phyloP scores from a whole-genome alignment of 164 flowering plant species.

The Annona cherimola region DNA sequence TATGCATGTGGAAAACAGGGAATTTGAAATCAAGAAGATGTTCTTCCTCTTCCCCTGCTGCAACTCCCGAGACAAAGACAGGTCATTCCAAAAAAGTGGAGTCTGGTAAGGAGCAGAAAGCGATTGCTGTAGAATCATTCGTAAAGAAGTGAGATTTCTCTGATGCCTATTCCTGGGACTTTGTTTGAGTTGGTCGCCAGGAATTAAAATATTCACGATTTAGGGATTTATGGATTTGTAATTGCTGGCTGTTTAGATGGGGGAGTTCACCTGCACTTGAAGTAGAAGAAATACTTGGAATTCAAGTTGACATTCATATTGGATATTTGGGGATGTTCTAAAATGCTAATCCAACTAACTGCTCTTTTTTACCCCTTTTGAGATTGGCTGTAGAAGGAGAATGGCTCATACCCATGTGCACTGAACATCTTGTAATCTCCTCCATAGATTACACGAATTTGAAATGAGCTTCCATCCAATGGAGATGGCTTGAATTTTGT shows the following conservation, averaged over 20 bases:
- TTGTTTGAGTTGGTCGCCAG: background rate
- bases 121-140: conserved; percentile 3
- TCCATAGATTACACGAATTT: background rate
- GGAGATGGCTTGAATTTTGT: background rate
- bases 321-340: background rate
- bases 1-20: conserved; percentile 6
- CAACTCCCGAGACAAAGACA: background rate
- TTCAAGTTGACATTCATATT: background rate
- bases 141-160: conserved; percentile 13
- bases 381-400: background rate
- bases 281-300: background rate
- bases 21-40: conserved; percentile 5
- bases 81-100: conserved; percentile 12
- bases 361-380: too few species aligned
- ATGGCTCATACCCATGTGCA: background rate
- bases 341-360: too few species aligned
- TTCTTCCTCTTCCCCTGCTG: conserved; percentile 6
- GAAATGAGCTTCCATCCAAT: background rate
- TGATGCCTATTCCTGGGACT: background rate
- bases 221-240: too few species aligned
- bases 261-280: background rate
- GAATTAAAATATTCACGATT: too few species aligned
- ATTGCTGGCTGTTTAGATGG: too few species aligned
- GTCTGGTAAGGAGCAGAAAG: conserved; percentile 7
- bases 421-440: background rate